phyloP scores from a whole-genome alignment of 805 yeast species.

The Yarrowia sp. region DNA sequence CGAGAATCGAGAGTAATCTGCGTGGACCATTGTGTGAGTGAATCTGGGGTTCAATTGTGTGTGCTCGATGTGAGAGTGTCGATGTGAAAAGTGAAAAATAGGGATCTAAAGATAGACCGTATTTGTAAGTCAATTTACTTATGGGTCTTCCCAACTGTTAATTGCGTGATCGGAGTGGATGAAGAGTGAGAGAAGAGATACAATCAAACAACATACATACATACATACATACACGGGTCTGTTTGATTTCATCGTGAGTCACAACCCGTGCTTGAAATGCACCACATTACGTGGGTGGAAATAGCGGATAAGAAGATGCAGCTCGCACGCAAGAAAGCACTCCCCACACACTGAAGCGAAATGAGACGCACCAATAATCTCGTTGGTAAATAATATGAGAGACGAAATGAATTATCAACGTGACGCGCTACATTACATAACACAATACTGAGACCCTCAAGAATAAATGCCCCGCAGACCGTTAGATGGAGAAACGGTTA shows the following conservation, averaged over 20 bases:
- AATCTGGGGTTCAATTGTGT: not conserved
- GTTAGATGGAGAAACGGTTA: not conserved
- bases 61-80: not conserved
- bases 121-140: not conserved
- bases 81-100: not conserved
- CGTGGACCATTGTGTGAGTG: slow-evolving; percentile 47
- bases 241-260: not conserved
- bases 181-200: not conserved
- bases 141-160: not conserved
- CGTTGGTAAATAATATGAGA: too few species aligned
- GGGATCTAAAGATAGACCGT: not conserved
- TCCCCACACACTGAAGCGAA: not conserved
- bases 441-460: not conserved
- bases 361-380: not conserved
- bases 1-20: slow-evolving; percentile 64
- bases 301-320: not conserved
- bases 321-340: not conserved
- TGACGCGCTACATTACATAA: too few species aligned
- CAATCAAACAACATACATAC: too few species aligned
- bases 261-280: not conserved
- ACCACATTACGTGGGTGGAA: not conserved
- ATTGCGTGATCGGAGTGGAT: not conserved
- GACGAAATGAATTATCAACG: too few species aligned
- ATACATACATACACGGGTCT: too few species aligned
- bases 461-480: not conserved